These are phyloP conservation scores for Curvularia verruculosa DNA, from an alignment of 2,329 filamentous ascomycete genomes.

Conservation along the genomic window DNA sequence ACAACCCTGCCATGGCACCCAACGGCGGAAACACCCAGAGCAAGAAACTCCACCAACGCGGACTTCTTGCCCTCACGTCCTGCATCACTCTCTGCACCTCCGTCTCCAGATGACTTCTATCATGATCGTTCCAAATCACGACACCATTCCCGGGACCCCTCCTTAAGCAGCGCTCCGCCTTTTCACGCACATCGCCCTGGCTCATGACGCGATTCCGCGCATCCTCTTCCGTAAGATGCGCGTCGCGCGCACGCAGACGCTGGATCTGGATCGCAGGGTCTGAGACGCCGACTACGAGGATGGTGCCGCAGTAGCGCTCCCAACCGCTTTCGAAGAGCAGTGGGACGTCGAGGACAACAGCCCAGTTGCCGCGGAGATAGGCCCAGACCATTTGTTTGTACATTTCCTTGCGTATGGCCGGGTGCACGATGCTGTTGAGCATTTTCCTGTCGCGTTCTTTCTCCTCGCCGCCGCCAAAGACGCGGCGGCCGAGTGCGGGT, in stretches of 20 bases:
- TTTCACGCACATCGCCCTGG: constrained; percentile 84
- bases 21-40: constrained; percentile 73
- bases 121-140: constrained; percentile 90
- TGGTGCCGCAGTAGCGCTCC: constrained; percentile 82
- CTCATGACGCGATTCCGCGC: constrained; percentile 84
- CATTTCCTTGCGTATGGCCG: constrained; percentile 83
- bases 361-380: constrained; percentile 81
- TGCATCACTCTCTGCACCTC: constrained; percentile 71
- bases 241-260: constrained; percentile 75
- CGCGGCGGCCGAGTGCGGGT: constrained; percentile 79
- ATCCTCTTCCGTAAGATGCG: constrained; percentile 81
- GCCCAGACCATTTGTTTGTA: constrained; percentile 73
- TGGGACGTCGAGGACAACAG: constrained; percentile 89
- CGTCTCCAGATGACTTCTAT: constrained; percentile 69
- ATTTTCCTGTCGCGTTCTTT: constrained; percentile 72
- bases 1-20: constrained; percentile 70
- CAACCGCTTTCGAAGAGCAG: constrained; percentile 88
- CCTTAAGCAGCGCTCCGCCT: constrained; percentile 75
- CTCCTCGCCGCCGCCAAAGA: constrained; percentile 82
- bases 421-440: constrained; percentile 91
- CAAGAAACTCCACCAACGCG: constrained; percentile 83
- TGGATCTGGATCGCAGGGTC: constrained; percentile 84
- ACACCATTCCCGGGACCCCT: constrained; percentile 69
- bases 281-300: constrained; percentile 83
- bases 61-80: constrained; percentile 67